Conservation (phyloP, 441 rosid species). For the Arabidopsis lyrata region DNA sequence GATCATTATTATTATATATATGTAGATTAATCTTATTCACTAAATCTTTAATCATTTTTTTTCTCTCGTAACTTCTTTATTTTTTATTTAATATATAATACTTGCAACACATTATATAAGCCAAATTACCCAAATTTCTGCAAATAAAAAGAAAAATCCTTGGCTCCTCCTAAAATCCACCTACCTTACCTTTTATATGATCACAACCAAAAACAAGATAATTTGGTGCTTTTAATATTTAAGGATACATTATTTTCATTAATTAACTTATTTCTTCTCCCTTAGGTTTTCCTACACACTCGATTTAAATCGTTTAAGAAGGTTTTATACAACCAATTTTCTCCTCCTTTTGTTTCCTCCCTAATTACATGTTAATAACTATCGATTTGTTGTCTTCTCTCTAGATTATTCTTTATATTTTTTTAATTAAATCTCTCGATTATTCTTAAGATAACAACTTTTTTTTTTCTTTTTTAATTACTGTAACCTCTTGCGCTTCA, state of each 20-base stretch:
- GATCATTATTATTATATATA: too few species aligned
- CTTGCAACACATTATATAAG: conserved; percentile 7
- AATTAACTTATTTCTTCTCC: neutral
- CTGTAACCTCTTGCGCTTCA: conserved; percentile 28
- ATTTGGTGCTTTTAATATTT: neutral
- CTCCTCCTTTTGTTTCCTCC: conserved; percentile 8
- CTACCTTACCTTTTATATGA: conserved; percentile 32
- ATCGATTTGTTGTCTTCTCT: neutral
- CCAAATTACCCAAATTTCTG: neutral
- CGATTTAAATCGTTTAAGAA: conserved; percentile 1
- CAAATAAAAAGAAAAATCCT: neutral
- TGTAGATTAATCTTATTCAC: neutral
- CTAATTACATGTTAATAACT: neutral
- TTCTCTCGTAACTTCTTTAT: neutral
- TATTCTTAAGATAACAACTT: conserved; percentile 12
- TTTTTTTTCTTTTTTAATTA: neutral
- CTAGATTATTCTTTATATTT: conserved; percentile 3
- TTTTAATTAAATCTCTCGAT: conserved; percentile 5
- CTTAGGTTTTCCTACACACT: conserved; percentile 25
- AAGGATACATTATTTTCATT: neutral
- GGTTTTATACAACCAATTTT: neutral
- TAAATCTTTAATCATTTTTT: neutral
- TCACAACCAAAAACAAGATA: conserved; percentile 22
- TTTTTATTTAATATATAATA: neutral
- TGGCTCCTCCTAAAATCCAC: conserved; percentile 33